Percentiles rank a stretch among this genome's conserved stretches.
Conservation (phyloP, 305 asterid genomes). For the Solanum aculeatissimum region DNA sequence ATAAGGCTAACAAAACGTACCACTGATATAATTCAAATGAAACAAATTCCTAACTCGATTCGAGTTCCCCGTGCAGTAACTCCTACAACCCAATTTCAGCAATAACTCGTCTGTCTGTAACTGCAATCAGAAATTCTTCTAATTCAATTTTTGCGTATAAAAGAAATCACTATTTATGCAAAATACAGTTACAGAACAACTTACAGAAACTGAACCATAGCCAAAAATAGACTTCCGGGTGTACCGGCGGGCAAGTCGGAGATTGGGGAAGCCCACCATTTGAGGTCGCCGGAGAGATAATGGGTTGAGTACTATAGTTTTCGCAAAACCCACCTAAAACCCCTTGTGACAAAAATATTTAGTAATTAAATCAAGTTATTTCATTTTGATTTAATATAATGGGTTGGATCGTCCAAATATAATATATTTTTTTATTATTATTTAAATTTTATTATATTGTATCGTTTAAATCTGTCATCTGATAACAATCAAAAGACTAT, state of each 20-base stretch:
- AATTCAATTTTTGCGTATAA: neutral
- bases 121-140: neutral
- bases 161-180: neutral
- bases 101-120: neutral
- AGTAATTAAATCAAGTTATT: too few species aligned
- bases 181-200: neutral
- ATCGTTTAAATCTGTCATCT: too few species aligned
- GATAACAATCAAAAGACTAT: too few species aligned
- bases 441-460: too few species aligned
- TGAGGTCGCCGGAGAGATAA: neutral
- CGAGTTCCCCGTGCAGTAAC: neutral
- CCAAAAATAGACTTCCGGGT: neutral
- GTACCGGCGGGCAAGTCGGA: neutral
- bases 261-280: neutral
- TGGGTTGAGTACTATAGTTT: neutral
- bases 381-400: too few species aligned
- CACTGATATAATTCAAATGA: neutral
- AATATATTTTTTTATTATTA: too few species aligned
- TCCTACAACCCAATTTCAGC: neutral
- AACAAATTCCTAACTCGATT: neutral
- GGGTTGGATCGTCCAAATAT: too few species aligned
- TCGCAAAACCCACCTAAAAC: neutral
- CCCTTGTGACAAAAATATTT: neutral
- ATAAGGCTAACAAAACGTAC: neutral
- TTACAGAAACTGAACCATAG: neutral